Evolutionary conservation across 2,329 filamentous ascomycete species (phyloP).

Genomic region (Aureobasidium sp.): DNA sequence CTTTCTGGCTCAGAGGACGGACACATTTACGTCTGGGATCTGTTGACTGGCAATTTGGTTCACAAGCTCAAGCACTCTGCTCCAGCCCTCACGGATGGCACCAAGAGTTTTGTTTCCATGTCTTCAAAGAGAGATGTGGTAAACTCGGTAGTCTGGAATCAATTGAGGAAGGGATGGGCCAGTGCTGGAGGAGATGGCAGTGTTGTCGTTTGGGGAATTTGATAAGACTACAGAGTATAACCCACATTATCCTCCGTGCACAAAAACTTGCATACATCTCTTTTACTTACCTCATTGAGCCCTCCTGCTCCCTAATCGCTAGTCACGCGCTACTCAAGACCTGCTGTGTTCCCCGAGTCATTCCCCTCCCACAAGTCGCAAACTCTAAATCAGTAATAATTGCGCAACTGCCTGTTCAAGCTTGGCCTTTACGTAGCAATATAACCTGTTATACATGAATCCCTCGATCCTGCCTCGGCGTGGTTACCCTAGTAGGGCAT

Average conservation of each 20-base stretch:
- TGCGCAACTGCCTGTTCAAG: background rate
- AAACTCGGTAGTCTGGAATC: conserved; percentile 41
- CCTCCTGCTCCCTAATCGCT: background rate
- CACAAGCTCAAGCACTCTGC: conserved; percentile 48
- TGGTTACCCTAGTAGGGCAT: background rate
- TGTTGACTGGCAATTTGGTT: conserved; percentile 62
- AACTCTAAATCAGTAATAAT: background rate
- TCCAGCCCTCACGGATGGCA: conserved; percentile 22
- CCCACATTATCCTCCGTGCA: too few species aligned
- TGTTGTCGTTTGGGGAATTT: conserved; percentile 28
- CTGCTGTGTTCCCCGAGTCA: background rate
- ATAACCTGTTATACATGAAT: background rate
- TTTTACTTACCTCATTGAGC: too few species aligned
- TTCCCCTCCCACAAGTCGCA: background rate
- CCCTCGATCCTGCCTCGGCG: background rate
- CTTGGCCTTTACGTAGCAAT: background rate
- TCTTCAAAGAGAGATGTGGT: conserved; percentile 37
- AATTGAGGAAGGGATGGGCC: conserved; percentile 38
- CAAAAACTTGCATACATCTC: too few species aligned
- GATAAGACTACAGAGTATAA: background rate
- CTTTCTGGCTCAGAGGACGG: conserved; percentile 75
- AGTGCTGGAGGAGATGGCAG: conserved; percentile 42
- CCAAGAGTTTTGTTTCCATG: conserved; percentile 8
- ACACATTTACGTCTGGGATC: conserved; percentile 72
- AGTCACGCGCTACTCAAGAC: background rate